A percentile compares a stretch with the other conserved stretches of the same genome.
These are phyloP conservation scores for Termitomyces sp. DNA, from an alignment of 768 basidiomycete species.

Conservation along the genomic window DNA sequence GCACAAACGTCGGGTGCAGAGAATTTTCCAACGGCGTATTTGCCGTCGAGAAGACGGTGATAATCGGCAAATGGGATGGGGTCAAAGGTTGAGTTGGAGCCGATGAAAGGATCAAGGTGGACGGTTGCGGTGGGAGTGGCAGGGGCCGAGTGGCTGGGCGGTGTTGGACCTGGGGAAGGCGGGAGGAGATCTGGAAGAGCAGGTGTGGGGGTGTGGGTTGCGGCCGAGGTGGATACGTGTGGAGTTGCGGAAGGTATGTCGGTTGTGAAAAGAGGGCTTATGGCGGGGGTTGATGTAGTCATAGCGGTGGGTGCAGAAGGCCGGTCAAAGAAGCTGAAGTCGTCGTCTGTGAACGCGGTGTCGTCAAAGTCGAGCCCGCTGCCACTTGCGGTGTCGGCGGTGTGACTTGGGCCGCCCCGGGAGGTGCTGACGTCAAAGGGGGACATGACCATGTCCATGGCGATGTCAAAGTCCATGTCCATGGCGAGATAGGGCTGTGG, in stretches of 20 bases:
- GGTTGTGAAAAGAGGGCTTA: slow-evolving; percentile 4
- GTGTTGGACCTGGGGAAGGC: slow-evolving; percentile 47
- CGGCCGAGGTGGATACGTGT: slow-evolving; percentile 1
- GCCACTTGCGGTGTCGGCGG: slow-evolving; percentile 17
- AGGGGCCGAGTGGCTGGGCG: slow-evolving; percentile 41
- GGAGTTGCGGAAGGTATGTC: neutral
- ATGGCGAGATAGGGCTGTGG: slow-evolving; percentile 16
- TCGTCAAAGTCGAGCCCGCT: slow-evolving; percentile 47
- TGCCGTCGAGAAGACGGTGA: slow-evolving; percentile 62
- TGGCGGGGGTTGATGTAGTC: slow-evolving; percentile 16
- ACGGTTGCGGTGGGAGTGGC: slow-evolving; percentile 44
- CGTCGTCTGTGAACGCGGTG: slow-evolving; percentile 71
- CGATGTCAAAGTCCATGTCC: slow-evolving; percentile 41
- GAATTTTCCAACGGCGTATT: slow-evolving; percentile 75
- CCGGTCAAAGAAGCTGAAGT: slow-evolving; percentile 83
- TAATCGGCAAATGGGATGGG: slow-evolving; percentile 69
- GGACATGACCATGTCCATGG: slow-evolving; percentile 28
- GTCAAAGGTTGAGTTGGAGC: slow-evolving; percentile 41
- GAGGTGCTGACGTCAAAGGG: slow-evolving; percentile 14
- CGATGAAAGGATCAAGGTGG: slow-evolving; percentile 29
- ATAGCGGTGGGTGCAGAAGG: slow-evolving; percentile 26
- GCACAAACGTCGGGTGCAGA: slow-evolving; percentile 13
- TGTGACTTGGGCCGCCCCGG: neutral
- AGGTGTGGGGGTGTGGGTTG: slow-evolving; percentile 17
- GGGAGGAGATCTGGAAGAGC: slow-evolving; percentile 37